Base-by-base conservation (phyloP, 2,329 filamentous ascomycete species). In the Arthrobotrys entomopaga region DNA sequence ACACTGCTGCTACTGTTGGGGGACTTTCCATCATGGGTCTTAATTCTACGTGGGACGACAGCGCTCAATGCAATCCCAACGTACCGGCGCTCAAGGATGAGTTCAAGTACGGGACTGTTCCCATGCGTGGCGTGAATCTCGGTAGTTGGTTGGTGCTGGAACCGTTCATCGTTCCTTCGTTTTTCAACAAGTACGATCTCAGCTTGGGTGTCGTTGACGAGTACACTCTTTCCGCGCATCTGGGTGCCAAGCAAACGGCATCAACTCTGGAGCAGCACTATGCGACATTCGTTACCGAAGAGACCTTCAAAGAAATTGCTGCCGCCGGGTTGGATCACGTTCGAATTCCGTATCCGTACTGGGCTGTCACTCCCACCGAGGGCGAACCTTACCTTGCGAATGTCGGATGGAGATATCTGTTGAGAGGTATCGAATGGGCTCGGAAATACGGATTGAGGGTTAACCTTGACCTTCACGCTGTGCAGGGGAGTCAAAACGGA, bases 71-170 rank as follows among this genome's bases (percentile, higher is more conserved):
- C 11, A 98, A 98, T 80, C 84, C 87, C 16, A 88, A 92, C 34
- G 92, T 96, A 0, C 91, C 93, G 0, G 84, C 92, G 0, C 84
- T 99, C 5, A 86, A 92, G 77, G 79, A 85, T 0, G 97, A 94
- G 86, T 88, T 88, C 5, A 84, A 89, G 1, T 99, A 98, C 78
- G 87, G 88, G 1, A 88, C 87, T 20, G 88, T 85, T 64, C 93
- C 93, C 1, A 92, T 96, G 22, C 88, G 94, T 5, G 95, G 95
- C 0, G 92, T 98, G 40, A 98, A 97, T 79, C 81, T 98, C 0
- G 95, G 95, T 58, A 95, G 95, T 11, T 99, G 95, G 95, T 86
- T 99, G 1, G 91, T 90, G 1, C 83, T 99, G 11, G 95, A 99
- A 79, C 95, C 95, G 0, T 97, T 96, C 81, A 98, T 99, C 80